These are phyloP conservation scores for Bertia moriformis DNA, from an alignment of 2,329 filamentous ascomycete genomes.

Conservation along the genomic window DNA sequence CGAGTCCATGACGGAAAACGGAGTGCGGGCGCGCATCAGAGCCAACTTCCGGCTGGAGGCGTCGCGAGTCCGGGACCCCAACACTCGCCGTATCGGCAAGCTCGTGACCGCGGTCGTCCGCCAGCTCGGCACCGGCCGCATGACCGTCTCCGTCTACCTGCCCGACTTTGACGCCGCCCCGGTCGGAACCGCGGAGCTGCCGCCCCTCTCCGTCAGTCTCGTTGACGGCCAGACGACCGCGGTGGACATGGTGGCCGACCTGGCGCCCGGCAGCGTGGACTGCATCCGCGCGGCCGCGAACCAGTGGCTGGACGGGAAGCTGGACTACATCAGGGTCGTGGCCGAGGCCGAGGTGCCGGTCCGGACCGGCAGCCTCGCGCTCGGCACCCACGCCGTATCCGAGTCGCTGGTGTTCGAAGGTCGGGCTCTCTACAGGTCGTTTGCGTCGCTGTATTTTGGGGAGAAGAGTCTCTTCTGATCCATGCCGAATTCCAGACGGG, in stretches of 20 bases:
- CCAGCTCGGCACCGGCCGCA: constrained; percentile 59
- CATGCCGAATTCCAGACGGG: constrained; percentile 5
- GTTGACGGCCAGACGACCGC: constrained; percentile 63
- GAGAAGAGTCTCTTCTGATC: constrained; percentile 32
- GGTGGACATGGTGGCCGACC: constrained; percentile 65
- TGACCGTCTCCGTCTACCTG: constrained; percentile 61
- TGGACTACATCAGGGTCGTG: constrained; percentile 56
- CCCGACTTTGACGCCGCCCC: constrained; percentile 69
- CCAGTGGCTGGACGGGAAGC: constrained; percentile 71
- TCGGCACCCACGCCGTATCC: constrained; percentile 64
- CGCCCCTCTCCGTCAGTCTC: constrained; percentile 61
- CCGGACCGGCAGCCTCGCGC: constrained; percentile 63
- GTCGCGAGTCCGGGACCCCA: constrained; percentile 54
- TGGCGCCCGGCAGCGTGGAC: constrained; percentile 63
- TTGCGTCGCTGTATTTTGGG: constrained; percentile 46
- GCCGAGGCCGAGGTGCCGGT: constrained; percentile 62
- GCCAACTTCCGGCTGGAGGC: constrained; percentile 73
- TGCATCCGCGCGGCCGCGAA: constrained; percentile 69
- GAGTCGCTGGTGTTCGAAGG: constrained; percentile 71
- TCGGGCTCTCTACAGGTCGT: constrained; percentile 56
- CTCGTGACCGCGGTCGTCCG: constrained; percentile 69
- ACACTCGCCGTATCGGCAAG: constrained; percentile 61
- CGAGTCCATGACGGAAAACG: constrained; percentile 66
- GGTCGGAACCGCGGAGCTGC: constrained; percentile 66
- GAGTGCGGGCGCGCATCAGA: constrained; percentile 66